Percentiles rank a stretch among this genome's conserved stretches.
phyloP scores from a whole-genome alignment of 192 early-diverging fungal genomes.

The Backusella psychrophila region DNA sequence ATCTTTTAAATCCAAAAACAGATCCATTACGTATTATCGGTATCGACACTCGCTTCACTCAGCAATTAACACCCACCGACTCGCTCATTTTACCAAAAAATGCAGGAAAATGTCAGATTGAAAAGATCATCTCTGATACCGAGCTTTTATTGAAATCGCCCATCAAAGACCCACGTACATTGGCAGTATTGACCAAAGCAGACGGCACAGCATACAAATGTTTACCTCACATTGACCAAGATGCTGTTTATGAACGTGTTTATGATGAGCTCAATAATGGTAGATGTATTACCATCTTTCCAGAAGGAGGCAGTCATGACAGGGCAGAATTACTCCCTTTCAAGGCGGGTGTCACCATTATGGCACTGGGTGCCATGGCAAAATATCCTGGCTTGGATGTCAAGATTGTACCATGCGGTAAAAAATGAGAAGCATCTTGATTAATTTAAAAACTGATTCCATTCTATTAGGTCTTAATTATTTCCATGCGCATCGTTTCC shows the following conservation, averaged over 20 bases:
- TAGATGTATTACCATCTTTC: constrained; percentile 93
- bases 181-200: constrained; percentile 49
- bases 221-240: constrained; percentile 87
- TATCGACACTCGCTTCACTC: constrained; percentile 64
- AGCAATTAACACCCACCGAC: constrained; percentile 59
- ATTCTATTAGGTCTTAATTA: constrained; percentile 77
- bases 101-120: constrained; percentile 62
- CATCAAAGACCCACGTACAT: constrained; percentile 65
- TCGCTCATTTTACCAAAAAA: constrained; percentile 64
- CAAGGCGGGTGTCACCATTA: constrained; percentile 71
- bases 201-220: constrained; percentile 63
- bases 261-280: constrained; percentile 71
- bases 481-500: constrained; percentile 93
- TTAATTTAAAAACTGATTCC: no score
- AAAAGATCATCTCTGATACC: constrained; percentile 80
- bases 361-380: constrained; percentile 89
- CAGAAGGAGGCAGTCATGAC: constrained; percentile 98
- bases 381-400: constrained; percentile 81
- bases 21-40: constrained; percentile 72
- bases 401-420: constrained; percentile 85
- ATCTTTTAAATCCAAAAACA: constrained; percentile 58
- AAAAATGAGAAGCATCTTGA: no score
- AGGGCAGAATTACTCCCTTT: constrained; percentile 93
- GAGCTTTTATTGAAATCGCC: constrained; percentile 69
- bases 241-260: constrained; percentile 79